These are phyloP conservation scores for Penicillium sp. DNA, from an alignment of 2,329 filamentous ascomycete species.

Conservation along the genomic window DNA sequence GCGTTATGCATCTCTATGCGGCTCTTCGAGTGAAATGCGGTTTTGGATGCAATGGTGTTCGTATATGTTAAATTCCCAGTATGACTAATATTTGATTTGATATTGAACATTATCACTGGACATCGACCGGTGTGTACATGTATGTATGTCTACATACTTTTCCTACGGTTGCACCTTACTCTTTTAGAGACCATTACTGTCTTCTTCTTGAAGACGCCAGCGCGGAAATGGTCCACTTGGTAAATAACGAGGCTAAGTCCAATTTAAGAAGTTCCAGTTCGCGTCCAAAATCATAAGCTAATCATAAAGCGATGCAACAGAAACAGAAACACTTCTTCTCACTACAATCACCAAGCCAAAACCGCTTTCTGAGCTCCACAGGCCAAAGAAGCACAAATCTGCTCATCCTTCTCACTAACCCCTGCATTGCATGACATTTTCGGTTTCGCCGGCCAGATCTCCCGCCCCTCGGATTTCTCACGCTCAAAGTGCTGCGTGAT, in stretches of 20 bases:
- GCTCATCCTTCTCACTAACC: conserved; percentile 22
- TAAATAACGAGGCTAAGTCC: not conserved
- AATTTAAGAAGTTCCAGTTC: not conserved
- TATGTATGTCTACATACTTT: not conserved
- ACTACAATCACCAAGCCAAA: conserved; percentile 20
- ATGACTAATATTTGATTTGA: not conserved
- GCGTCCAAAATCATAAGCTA: not conserved
- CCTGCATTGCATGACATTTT: conserved; percentile 13
- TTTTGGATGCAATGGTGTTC: conserved; percentile 1
- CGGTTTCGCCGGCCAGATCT: conserved; percentile 48
- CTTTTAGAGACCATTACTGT: not conserved
- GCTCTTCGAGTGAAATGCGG: conserved; percentile 4
- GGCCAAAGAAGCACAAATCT: conserved; percentile 16
- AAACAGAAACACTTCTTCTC: not conserved
- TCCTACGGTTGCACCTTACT: not conserved
- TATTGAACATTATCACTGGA: not conserved
- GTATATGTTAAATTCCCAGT: not conserved
- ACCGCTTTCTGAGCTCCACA: conserved; percentile 20
- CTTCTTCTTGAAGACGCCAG: not conserved
- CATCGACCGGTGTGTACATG: too few relatives aligned
- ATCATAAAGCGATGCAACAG: not conserved
- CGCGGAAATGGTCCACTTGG: not conserved
- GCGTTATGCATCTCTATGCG: conserved; percentile 14
- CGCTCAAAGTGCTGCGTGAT: conserved; percentile 42
- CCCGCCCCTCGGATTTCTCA: conserved; percentile 39